Evolutionary conservation across 1,139 yeast genomes (phyloP).

Genomic region (Geotrichum bryndzae): DNA sequence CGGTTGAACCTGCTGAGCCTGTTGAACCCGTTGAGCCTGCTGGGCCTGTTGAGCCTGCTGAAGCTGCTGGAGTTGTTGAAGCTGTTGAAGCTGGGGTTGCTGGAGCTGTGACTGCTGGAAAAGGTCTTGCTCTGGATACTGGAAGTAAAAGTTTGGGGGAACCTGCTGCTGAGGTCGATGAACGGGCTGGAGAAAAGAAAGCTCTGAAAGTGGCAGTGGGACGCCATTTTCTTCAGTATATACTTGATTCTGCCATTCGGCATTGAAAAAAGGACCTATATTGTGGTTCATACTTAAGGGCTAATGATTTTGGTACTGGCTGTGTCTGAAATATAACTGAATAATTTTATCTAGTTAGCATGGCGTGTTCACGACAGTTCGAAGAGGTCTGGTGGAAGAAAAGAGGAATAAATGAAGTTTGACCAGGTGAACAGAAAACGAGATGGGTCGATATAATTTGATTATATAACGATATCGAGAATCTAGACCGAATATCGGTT

Average conservation of each 20-base stretch:
- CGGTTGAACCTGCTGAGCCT: background rate
- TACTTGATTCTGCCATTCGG: background rate
- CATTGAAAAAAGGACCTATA: background rate
- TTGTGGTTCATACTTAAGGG: background rate
- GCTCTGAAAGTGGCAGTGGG: background rate
- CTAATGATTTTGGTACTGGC: background rate
- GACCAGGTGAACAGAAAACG: background rate
- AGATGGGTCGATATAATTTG: background rate
- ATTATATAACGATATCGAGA: background rate
- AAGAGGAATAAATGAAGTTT: background rate
- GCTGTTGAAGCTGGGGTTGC: background rate
- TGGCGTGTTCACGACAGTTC: background rate
- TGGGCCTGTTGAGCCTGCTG: background rate
- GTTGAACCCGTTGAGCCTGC: background rate
- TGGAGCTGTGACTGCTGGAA: background rate
- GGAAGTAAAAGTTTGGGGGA: background rate
- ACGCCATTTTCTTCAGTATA: background rate
- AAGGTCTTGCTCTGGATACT: background rate
- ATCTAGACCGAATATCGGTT: background rate
- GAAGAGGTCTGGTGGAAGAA: background rate
- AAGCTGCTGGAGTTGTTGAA: background rate
- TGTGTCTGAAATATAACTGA: background rate
- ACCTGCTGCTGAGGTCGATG: background rate
- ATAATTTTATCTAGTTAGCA: background rate
- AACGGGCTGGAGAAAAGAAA: background rate